These are phyloP conservation scores for Garcia nutans DNA, from an alignment of 345 rosid species.

Conservation along the genomic window DNA sequence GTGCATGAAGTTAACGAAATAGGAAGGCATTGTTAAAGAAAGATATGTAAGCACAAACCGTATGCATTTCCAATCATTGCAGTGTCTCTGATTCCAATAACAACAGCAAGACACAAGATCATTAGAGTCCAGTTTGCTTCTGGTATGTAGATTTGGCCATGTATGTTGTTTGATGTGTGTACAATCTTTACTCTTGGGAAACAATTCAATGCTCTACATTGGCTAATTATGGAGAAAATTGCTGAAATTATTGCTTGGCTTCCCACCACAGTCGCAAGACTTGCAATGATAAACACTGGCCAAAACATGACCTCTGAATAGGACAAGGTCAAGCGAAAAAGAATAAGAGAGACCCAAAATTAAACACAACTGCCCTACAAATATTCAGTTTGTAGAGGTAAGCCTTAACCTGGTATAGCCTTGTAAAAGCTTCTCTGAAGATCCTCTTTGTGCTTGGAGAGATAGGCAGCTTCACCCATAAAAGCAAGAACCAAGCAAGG, in stretches of 20 bases:
- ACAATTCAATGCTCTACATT: slow-evolving; percentile 25
- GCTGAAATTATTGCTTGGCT: slow-evolving; percentile 30
- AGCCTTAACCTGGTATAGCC: slow-evolving; percentile 33
- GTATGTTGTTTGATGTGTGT: slow-evolving; percentile 24
- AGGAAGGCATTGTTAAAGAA: background rate
- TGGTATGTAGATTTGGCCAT: slow-evolving; percentile 32
- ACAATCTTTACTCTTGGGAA: slow-evolving; percentile 25
- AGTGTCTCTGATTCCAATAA: slow-evolving; percentile 25
- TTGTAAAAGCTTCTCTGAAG: slow-evolving; percentile 27
- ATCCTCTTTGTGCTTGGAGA: slow-evolving; percentile 31
- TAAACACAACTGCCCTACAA: background rate
- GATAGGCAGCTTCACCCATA: slow-evolving; percentile 35
- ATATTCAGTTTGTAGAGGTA: background rate
- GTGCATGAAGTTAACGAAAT: too few species aligned
- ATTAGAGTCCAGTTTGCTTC: slow-evolving; percentile 31
- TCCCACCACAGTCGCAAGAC: slow-evolving; percentile 28
- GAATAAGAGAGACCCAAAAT: background rate
- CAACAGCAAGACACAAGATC: slow-evolving; percentile 28
- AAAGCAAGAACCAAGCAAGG: slow-evolving; percentile 31
- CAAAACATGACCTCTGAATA: slow-evolving; percentile 20
- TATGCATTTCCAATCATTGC: slow-evolving; percentile 26
- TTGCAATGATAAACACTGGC: slow-evolving; percentile 24
- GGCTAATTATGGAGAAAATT: slow-evolving; percentile 27
- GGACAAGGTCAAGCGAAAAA: background rate
- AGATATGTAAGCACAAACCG: slow-evolving; percentile 6